Conservation (phyloP, 1,139 yeast species). For the Blastobotrys capitulatus region DNA sequence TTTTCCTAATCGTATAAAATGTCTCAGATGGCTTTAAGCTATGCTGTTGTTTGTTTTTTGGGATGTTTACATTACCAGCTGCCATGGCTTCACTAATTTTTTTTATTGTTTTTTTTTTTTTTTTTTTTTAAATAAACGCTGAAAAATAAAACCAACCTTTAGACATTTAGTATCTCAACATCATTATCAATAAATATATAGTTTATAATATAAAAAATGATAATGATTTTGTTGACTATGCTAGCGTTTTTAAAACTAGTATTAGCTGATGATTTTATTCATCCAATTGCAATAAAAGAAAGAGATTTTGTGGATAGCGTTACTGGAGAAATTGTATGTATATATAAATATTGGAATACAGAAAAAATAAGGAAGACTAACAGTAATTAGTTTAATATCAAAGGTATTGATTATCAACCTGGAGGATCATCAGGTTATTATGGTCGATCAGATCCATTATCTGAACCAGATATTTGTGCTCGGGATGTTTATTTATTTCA, state of each 20-base stretch:
- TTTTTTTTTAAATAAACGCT: too few relatives aligned
- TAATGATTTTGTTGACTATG: neutral
- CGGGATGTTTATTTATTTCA: conserved; percentile 72
- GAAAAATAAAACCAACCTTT: neutral
- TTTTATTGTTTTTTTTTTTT: too few relatives aligned
- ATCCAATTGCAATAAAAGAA: conserved; percentile 47
- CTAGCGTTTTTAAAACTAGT: neutral
- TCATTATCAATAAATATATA: neutral
- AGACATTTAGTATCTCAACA: neutral
- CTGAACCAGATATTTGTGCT: conserved; percentile 62
- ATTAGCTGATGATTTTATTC: conserved; percentile 20
- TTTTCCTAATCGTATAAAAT: too few relatives aligned
- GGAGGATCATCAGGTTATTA: conserved; percentile 73
- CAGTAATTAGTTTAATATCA: conserved; percentile 55
- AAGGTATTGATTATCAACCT: conserved; percentile 84
- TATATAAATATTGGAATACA: neutral
- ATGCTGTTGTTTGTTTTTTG: too few relatives aligned
- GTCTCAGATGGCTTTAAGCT: too few relatives aligned
- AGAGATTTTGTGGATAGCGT: conserved; percentile 69
- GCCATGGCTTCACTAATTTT: too few relatives aligned
- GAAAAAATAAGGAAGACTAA: neutral
- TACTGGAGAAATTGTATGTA: conserved; percentile 66
- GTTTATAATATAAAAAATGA: neutral
- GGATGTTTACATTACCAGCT: too few relatives aligned
- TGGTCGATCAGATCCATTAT: conserved; percentile 57